phyloP scores from a whole-genome alignment of 306 rosid species.

The Cyclanthera cordifolia region DNA sequence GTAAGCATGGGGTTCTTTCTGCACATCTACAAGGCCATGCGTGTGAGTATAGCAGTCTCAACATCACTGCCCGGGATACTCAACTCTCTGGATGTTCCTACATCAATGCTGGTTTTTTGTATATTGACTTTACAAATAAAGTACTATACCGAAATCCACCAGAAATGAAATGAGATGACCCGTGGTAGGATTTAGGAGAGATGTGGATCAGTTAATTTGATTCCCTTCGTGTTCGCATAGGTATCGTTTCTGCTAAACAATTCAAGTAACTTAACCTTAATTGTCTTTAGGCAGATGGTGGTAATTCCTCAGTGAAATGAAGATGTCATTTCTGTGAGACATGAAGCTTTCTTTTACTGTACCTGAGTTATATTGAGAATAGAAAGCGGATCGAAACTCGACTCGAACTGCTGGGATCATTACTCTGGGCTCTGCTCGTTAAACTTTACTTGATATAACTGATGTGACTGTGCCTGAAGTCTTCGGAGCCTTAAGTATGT shows the following conservation, averaged over 20 bases:
- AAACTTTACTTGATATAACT: background rate
- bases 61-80: background rate
- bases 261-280: background rate
- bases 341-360: background rate
- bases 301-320: background rate
- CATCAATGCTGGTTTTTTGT: background rate
- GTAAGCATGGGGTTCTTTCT: background rate
- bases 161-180: background rate
- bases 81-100: background rate
- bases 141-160: background rate
- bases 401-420: background rate
- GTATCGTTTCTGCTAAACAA: background rate
- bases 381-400: background rate
- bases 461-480: background rate
- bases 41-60: background rate
- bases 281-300: background rate
- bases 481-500: background rate
- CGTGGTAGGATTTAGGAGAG: background rate
- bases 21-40: background rate
- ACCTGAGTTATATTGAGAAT: background rate
- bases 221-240: background rate
- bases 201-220: background rate
- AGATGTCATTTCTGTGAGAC: background rate
- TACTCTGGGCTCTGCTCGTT: background rate
- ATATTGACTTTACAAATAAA: background rate